These are phyloP conservation scores for Skeletonema potamos DNA, from an alignment of 108 stramenopile species.

Conservation along the genomic window DNA sequence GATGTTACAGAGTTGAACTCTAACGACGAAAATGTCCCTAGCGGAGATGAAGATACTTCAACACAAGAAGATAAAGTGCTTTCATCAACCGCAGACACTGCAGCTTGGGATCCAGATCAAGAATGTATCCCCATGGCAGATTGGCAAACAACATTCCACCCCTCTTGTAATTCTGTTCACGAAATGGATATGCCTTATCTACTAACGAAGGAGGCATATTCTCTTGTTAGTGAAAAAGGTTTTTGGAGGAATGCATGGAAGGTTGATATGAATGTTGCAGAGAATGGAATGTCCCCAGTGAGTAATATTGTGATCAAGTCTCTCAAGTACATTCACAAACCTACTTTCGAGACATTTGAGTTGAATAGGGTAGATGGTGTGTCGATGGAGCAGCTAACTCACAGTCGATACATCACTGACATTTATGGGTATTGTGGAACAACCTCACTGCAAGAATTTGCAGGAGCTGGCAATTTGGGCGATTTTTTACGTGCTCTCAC, in stretches of 20 bases:
- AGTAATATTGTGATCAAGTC: slow-evolving; percentile 39
- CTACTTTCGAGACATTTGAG: slow-evolving; percentile 58
- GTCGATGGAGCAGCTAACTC: slow-evolving; percentile 78
- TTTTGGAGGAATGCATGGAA: slow-evolving; percentile 58
- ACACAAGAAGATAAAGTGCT: neutral
- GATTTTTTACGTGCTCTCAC: slow-evolving; percentile 17
- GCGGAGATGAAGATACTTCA: neutral
- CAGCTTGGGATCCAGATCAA: slow-evolving; percentile 31
- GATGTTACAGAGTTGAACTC: neutral
- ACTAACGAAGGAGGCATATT: slow-evolving; percentile 19
- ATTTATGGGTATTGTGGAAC: slow-evolving; percentile 75
- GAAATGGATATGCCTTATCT: slow-evolving; percentile 23
- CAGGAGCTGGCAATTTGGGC: slow-evolving; percentile 37
- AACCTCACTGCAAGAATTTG: slow-evolving; percentile 52
- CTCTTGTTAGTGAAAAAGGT: slow-evolving; percentile 42
- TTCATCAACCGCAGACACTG: slow-evolving; percentile 6
- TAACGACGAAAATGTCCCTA: too few relatives aligned
- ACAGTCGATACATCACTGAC: slow-evolving; percentile 66
- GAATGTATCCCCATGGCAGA: slow-evolving; percentile 61
- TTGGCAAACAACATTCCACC: slow-evolving; percentile 53
- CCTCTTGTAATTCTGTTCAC: slow-evolving; percentile 46
- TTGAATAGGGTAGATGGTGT: slow-evolving; percentile 82
- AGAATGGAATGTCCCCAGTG: neutral
- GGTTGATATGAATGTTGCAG: slow-evolving; percentile 46
- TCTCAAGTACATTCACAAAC: slow-evolving; percentile 52